phyloP scores from a whole-genome alignment of 441 rosid species.

The Rhodomyrtus psidioides region DNA sequence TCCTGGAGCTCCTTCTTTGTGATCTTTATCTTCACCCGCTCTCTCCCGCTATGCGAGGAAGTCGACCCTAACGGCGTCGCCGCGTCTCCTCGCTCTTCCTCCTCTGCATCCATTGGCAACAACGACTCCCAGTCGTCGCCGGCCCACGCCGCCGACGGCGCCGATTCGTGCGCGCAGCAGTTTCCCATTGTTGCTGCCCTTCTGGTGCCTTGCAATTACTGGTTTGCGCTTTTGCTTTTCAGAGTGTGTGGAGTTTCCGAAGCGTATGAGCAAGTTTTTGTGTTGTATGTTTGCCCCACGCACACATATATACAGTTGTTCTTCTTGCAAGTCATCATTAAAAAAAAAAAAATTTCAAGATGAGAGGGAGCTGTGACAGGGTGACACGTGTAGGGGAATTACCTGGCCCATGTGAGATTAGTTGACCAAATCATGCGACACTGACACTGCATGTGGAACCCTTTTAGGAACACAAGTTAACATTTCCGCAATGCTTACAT shows the following conservation, averaged over 20 bases:
- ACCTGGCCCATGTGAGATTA: background rate
- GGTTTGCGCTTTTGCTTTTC: background rate
- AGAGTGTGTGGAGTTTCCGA: background rate
- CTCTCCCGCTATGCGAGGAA: conserved; percentile 6
- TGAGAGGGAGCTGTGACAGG: background rate
- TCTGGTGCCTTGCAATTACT: background rate
- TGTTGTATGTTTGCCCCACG: background rate
- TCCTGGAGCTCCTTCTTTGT: conserved; percentile 44
- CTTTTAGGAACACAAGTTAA: no score
- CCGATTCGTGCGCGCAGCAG: conserved; percentile 8
- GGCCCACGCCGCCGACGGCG: conserved; percentile 13
- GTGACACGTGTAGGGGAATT: background rate
- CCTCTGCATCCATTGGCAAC: background rate
- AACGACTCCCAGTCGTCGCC: conserved; percentile 32
- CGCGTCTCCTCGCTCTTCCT: conserved; percentile 3
- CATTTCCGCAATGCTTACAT: background rate
- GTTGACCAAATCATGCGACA: background rate
- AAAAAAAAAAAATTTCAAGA: background rate
- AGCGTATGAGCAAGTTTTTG: background rate
- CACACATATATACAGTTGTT: background rate
- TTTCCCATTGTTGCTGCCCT: conserved; percentile 33
- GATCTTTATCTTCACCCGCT: conserved; percentile 37
- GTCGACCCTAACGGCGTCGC: background rate
- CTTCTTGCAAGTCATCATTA: background rate
- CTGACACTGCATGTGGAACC: background rate